Conservation (phyloP, 345 rosid species). For the Fremontodendron californicum region DNA sequence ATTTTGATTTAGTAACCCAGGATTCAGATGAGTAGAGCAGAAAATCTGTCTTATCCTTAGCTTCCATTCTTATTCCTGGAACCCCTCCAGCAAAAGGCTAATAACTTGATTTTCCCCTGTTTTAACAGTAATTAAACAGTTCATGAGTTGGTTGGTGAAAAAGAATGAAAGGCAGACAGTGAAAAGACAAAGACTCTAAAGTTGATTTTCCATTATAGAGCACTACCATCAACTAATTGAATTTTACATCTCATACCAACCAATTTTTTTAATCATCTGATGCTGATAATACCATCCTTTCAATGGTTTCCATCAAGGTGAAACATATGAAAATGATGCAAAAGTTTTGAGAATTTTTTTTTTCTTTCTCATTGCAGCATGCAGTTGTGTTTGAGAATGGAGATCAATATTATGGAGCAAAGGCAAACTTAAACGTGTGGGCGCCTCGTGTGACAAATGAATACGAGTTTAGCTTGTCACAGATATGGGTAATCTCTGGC, state of each 20-base stretch:
- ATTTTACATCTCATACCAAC: slow-evolving; percentile 2
- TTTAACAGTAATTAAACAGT: not conserved
- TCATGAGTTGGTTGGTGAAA: not conserved
- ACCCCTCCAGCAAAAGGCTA: not conserved
- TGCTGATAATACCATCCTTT: not conserved
- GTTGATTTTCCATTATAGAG: not conserved
- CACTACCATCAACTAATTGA: not conserved
- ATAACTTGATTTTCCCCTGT: not conserved
- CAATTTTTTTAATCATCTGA: not conserved
- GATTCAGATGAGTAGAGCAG: not conserved
- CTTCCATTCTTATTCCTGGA: slow-evolving; percentile 2
- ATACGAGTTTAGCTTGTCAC: slow-evolving; percentile 91
- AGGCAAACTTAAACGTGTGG: slow-evolving; percentile 93
- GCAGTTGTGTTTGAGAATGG: slow-evolving; percentile 94
- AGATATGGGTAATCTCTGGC: slow-evolving; percentile 94
- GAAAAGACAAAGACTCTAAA: not conserved
- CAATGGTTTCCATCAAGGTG: not conserved
- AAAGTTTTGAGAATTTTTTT: not conserved
- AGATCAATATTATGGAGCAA: slow-evolving; percentile 88
- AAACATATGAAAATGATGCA: not conserved
- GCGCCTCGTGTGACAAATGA: slow-evolving; percentile 66
- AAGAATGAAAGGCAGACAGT: not conserved
- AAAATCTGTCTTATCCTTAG: not conserved
- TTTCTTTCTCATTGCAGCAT: slow-evolving; percentile 47
- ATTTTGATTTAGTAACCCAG: not conserved